These are phyloP conservation scores for Pythium folliculosum DNA, from an alignment of 352 stramenopile genomes.

Conservation along the genomic window DNA sequence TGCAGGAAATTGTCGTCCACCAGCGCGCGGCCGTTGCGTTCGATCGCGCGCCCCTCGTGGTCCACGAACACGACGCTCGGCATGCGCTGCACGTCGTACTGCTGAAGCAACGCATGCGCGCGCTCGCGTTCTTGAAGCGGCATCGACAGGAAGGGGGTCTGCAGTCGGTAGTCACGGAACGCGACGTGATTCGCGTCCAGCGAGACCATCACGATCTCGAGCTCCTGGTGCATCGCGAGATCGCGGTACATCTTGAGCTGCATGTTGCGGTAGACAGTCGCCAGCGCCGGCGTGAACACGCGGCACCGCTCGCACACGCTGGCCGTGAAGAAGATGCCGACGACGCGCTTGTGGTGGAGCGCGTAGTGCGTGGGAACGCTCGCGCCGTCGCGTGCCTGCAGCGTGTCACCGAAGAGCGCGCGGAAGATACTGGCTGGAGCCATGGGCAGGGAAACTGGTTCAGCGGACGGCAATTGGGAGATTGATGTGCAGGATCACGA, in stretches of 20 bases:
- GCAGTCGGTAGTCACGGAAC: slow-evolving; percentile 52
- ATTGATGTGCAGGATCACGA: not conserved
- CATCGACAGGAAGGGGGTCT: slow-evolving; percentile 53
- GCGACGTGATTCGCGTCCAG: slow-evolving; percentile 45
- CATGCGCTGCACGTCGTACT: slow-evolving; percentile 58
- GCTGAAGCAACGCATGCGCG: slow-evolving; percentile 43
- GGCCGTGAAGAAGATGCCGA: slow-evolving; percentile 64
- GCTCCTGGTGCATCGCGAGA: slow-evolving; percentile 48
- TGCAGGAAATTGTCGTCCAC: slow-evolving; percentile 59
- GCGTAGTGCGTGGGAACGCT: slow-evolving; percentile 41
- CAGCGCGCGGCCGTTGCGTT: slow-evolving; percentile 47
- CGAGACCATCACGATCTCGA: slow-evolving; percentile 63
- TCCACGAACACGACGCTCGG: slow-evolving; percentile 63
- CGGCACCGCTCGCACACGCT: slow-evolving; percentile 50
- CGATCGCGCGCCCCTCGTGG: slow-evolving; percentile 44
- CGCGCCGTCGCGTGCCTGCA: slow-evolving; percentile 39
- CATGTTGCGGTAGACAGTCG: slow-evolving; percentile 61
- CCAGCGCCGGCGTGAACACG: slow-evolving; percentile 57
- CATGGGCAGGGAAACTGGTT: not conserved
- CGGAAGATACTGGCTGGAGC: not conserved
- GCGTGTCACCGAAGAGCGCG: slow-evolving; percentile 24
- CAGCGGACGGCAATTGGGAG: not conserved
- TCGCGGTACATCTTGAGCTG: slow-evolving; percentile 48
- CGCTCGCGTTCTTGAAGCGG: slow-evolving; percentile 42
- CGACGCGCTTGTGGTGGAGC: slow-evolving; percentile 45